Evolutionary conservation across 2,329 filamentous ascomycete genomes (phyloP).

Genomic region (Apiospora hydei): DNA sequence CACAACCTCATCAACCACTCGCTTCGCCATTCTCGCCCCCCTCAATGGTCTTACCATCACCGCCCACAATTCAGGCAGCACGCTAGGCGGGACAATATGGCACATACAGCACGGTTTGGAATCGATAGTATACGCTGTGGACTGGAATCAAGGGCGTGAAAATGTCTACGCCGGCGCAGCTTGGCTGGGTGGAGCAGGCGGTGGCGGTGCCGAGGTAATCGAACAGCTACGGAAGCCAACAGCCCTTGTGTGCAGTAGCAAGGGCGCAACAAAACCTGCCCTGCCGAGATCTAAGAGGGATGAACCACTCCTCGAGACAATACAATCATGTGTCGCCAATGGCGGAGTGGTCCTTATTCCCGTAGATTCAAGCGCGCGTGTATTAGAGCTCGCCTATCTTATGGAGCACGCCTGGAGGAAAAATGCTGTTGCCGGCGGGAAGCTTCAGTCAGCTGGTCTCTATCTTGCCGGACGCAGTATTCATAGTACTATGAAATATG

Average conservation of each 20-base stretch:
- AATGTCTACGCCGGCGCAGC: slow-evolving; percentile 93
- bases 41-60: slow-evolving; percentile 93
- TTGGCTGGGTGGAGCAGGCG: slow-evolving; percentile 85
- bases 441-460: slow-evolving; percentile 64
- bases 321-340: slow-evolving; percentile 77
- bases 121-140: slow-evolving; percentile 95
- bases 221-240: slow-evolving; percentile 94
- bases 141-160: slow-evolving; percentile 98
- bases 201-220: slow-evolving; percentile 86
- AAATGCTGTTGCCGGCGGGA: slow-evolving; percentile 61
- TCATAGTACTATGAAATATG: slow-evolving; percentile 87
- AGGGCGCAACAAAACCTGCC: slow-evolving; percentile 76
- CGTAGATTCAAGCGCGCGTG: slow-evolving; percentile 92
- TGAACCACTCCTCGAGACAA: slow-evolving; percentile 82
- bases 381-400: slow-evolving; percentile 89
- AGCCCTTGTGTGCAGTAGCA: slow-evolving; percentile 89
- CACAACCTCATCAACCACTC: slow-evolving; percentile 90
- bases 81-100: slow-evolving; percentile 97
- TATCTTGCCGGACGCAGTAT: slow-evolving; percentile 89
- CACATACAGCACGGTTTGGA: slow-evolving; percentile 97
- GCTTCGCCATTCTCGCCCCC: slow-evolving; percentile 88
- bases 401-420: slow-evolving; percentile 90
- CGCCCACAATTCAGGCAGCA: slow-evolving; percentile 95
- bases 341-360: slow-evolving; percentile 94
- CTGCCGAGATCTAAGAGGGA: slow-evolving; percentile 81